These are phyloP conservation scores for Crotalaria pallida DNA, from an alignment of 306 rosid genomes.

Conservation along the genomic window DNA sequence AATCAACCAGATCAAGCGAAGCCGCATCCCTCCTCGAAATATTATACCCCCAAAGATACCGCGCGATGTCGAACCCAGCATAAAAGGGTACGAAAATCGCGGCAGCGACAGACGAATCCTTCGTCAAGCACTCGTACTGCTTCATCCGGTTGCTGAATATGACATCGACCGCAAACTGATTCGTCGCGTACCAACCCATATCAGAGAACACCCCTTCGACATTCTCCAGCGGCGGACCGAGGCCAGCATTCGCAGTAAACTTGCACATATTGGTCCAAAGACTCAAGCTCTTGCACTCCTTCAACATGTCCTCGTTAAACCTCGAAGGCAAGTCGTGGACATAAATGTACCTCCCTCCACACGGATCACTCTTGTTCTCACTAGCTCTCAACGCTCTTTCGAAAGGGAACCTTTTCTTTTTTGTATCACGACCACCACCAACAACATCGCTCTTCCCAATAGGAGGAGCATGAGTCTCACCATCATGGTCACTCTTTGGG, in stretches of 20 bases:
- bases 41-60: constrained; percentile 91
- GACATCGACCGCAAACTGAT: constrained; percentile 96
- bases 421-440: no score
- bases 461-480: neutral
- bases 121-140: constrained; percentile 86
- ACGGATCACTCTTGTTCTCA: constrained; percentile 89
- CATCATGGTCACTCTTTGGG: neutral
- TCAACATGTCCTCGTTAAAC: constrained; percentile 95
- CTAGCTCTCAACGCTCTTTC: constrained; percentile 60
- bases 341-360: constrained; percentile 95
- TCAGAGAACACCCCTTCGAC: constrained; percentile 82
- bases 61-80: constrained; percentile 92
- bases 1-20: constrained; percentile 76
- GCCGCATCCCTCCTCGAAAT: constrained; percentile 83
- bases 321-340: constrained; percentile 85
- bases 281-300: constrained; percentile 74
- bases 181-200: constrained; percentile 89
- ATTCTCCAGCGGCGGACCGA: constrained; percentile 96
- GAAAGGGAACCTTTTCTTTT: constrained; percentile 43
- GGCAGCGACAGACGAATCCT: constrained; percentile 82
- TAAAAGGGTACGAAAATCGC: constrained; percentile 92
- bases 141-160: constrained; percentile 90
- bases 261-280: constrained; percentile 97
- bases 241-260: constrained; percentile 89
- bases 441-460: no score